Evolutionary conservation across 805 yeast species (phyloP).

Genomic region (Yarrowia sp.): DNA sequence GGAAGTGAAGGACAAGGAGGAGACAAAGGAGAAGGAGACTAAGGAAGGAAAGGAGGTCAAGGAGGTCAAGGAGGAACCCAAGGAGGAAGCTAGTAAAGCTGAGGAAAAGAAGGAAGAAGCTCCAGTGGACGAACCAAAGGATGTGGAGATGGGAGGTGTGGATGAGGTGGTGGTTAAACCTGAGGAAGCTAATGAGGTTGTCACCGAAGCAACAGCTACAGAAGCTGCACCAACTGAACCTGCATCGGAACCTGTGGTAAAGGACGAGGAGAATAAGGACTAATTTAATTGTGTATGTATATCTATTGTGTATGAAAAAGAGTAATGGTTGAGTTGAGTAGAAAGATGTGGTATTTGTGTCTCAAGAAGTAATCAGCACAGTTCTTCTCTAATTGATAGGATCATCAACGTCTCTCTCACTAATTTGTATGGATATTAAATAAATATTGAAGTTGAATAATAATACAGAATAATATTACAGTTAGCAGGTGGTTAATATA

Average conservation of each 20-base stretch:
- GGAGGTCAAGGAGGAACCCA: not conserved
- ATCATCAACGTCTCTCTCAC: no score
- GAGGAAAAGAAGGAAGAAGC: not conserved
- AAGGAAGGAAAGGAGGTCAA: not conserved
- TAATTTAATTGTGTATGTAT: constrained; percentile 20
- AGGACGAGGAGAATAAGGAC: constrained; percentile 5
- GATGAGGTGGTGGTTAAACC: not conserved
- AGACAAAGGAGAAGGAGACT: no score
- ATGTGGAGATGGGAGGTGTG: not conserved
- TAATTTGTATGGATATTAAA: no score
- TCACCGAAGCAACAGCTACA: not conserved
- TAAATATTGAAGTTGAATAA: no score
- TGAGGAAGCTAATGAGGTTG: not conserved
- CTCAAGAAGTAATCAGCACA: no score
- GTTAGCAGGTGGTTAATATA: no score
- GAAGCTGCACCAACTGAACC: not conserved
- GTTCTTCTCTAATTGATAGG: no score
- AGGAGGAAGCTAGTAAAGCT: not conserved
- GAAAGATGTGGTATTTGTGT: no score
- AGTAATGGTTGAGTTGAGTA: not conserved
- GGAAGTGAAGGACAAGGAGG: not conserved
- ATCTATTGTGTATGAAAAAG: not conserved
- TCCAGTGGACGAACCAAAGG: not conserved
- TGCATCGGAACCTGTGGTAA: not conserved
- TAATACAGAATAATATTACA: no score